Percentiles rank a stretch among this genome's conserved stretches.
phyloP scores from a whole-genome alignment of 139 green algal species.

The Auxenochlorella pyrenoidosa region DNA sequence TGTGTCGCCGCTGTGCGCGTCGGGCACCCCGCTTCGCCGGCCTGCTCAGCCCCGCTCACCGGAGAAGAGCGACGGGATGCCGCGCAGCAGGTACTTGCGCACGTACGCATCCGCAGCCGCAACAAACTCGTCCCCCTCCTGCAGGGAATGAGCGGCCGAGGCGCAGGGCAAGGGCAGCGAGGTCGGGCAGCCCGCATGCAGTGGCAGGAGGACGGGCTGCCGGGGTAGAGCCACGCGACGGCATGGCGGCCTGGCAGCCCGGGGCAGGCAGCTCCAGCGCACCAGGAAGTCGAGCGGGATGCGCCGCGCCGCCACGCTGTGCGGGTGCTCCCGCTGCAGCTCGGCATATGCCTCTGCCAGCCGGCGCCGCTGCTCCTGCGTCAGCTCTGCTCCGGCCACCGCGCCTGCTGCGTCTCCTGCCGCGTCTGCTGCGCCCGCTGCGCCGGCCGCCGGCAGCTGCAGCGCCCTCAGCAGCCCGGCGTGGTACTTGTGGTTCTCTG shows the following conservation, averaged over 20 bases:
- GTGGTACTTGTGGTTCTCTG: constrained; percentile 87
- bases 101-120: constrained; percentile 78
- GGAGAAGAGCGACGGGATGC: constrained; percentile 96
- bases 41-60: background rate
- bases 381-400: constrained; percentile 19
- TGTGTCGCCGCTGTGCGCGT: too few species aligned
- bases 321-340: constrained; percentile 72
- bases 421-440: background rate
- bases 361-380: constrained; percentile 49
- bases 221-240: background rate
- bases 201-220: background rate
- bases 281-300: constrained; percentile 93
- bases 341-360: constrained; percentile 81
- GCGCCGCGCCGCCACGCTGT: constrained; percentile 67
- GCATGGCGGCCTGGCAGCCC: too few species aligned
- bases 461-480: constrained; percentile 68
- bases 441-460: constrained; percentile 45
- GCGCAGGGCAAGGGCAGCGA: background rate
- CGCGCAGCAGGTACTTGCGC: constrained; percentile 75
- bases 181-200: too few species aligned
- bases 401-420: background rate
- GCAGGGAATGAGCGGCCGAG: background rate
- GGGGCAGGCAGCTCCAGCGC: background rate
- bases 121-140: constrained; percentile 72
- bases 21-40: too few species aligned